These are phyloP conservation scores for Pythium insidiosum DNA, from an alignment of 352 stramenopile species.

Conservation along the genomic window DNA sequence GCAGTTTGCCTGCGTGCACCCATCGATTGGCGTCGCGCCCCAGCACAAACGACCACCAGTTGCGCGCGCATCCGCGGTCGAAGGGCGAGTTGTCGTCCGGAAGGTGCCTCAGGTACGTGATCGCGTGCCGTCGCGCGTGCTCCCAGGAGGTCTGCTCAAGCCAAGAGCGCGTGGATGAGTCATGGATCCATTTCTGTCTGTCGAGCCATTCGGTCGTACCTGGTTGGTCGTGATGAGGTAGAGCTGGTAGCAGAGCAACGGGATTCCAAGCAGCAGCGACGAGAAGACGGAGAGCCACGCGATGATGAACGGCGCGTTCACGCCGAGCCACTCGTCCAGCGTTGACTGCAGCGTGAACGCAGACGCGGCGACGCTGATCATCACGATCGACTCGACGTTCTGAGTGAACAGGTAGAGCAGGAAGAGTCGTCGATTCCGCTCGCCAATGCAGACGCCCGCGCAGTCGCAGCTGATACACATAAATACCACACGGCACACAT, in stretches of 20 bases:
- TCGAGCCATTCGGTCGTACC: constrained; percentile 7
- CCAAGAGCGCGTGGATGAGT: neutral
- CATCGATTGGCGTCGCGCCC: constrained; percentile 48
- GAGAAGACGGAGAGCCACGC: constrained; percentile 52
- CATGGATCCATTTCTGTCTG: neutral
- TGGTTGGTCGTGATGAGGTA: constrained; percentile 72
- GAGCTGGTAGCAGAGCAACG: constrained; percentile 57
- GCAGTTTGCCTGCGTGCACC: constrained; percentile 28
- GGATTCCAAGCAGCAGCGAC: constrained; percentile 42
- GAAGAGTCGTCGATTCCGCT: constrained; percentile 61
- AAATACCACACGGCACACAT: neutral
- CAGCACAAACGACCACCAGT: constrained; percentile 51
- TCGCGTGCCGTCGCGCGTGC: constrained; percentile 46
- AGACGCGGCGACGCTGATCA: constrained; percentile 39
- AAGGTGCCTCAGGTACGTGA: constrained; percentile 66
- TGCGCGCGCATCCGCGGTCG: constrained; percentile 40
- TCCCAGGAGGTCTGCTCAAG: constrained; percentile 64
- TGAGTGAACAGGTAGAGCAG: constrained; percentile 58
- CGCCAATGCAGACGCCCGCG: constrained; percentile 62
- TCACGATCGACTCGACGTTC: constrained; percentile 32
- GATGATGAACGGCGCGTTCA: constrained; percentile 57
- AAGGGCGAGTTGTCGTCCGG: constrained; percentile 57
- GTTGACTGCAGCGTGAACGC: constrained; percentile 45
- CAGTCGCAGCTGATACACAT: constrained; percentile 69
- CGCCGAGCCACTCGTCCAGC: constrained; percentile 67